A percentile compares a stretch with the other conserved stretches of the same genome.
phyloP scores from a whole-genome alignment of 140 eudicot genomes.

The Cichorium intybus region DNA sequence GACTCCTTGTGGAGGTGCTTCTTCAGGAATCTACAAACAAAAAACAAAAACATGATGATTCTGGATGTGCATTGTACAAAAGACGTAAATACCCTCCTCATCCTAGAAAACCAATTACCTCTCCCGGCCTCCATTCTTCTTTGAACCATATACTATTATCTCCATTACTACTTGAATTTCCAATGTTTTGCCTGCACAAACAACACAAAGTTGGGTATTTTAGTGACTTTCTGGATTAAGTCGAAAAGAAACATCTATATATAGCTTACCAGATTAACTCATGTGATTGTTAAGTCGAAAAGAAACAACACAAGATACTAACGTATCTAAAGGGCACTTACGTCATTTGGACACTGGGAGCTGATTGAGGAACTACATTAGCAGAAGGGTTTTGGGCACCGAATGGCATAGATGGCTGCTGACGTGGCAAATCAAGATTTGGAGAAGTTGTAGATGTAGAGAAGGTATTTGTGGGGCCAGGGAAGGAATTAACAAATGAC shows the following conservation, averaged over 20 bases:
- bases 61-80: no score
- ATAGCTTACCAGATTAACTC: no score
- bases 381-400: constrained; percentile 29
- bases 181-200: constrained; percentile 44
- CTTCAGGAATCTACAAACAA: constrained; percentile 71
- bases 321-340: constrained; percentile 31
- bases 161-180: constrained; percentile 24
- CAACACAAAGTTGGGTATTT: no score
- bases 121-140: constrained; percentile 67
- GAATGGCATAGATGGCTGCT: constrained; percentile 28
- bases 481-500: constrained; percentile 34
- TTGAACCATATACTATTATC: constrained; percentile 71
- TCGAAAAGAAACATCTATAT: no score
- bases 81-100: not conserved
- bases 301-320: not conserved
- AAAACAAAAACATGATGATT: no score
- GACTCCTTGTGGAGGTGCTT: constrained; percentile 63
- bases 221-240: no score
- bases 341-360: constrained; percentile 28
- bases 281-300: not conserved
- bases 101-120: constrained; percentile 43
- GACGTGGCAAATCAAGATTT: constrained; percentile 27
- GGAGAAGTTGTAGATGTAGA: constrained; percentile 32
- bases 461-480: constrained; percentile 31
- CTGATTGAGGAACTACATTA: constrained; percentile 30